Percentiles rank a stretch among this genome's conserved stretches.
phyloP scores from a whole-genome alignment of 768 basidiomycete genomes.

The Boletellus emodensis region DNA sequence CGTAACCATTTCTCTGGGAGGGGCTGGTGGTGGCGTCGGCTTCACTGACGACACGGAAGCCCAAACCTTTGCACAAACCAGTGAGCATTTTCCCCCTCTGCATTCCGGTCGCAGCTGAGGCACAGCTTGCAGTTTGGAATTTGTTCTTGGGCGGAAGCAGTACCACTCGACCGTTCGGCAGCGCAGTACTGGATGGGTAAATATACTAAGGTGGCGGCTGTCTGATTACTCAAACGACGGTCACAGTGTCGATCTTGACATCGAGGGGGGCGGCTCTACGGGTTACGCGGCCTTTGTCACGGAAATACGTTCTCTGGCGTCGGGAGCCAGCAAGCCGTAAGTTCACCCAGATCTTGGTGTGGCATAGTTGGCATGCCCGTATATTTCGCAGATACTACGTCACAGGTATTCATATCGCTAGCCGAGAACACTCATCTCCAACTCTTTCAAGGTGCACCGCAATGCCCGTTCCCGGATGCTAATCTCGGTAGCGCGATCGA shows the following conservation, averaged over 20 bases:
- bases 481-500: constrained; percentile 58
- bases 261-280: constrained; percentile 58
- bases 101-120: constrained; percentile 1
- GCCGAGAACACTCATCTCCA: neutral
- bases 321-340: constrained; percentile 22
- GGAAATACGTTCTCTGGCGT: constrained; percentile 24
- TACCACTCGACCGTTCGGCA: constrained; percentile 41
- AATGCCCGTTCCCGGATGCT: constrained; percentile 68
- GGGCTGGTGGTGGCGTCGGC: constrained; percentile 38
- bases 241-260: constrained; percentile 64
- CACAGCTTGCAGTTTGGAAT: constrained; percentile 35
- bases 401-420: constrained; percentile 34
- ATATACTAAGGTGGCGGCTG: neutral
- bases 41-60: constrained; percentile 38
- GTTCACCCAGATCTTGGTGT: neutral
- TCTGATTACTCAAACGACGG: neutral
- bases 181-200: constrained; percentile 45
- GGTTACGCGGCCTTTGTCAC: constrained; percentile 47
- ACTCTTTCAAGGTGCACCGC: constrained; percentile 21
- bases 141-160: constrained; percentile 46
- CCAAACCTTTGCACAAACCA: constrained; percentile 28
- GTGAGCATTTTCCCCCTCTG: constrained; percentile 11
- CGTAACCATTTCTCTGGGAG: constrained; percentile 45
- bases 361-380: constrained; percentile 1
- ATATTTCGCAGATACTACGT: constrained; percentile 50